These are phyloP conservation scores for Colletotrichum agaves DNA, from an alignment of 2,329 filamentous ascomycete genomes.

Conservation along the genomic window DNA sequence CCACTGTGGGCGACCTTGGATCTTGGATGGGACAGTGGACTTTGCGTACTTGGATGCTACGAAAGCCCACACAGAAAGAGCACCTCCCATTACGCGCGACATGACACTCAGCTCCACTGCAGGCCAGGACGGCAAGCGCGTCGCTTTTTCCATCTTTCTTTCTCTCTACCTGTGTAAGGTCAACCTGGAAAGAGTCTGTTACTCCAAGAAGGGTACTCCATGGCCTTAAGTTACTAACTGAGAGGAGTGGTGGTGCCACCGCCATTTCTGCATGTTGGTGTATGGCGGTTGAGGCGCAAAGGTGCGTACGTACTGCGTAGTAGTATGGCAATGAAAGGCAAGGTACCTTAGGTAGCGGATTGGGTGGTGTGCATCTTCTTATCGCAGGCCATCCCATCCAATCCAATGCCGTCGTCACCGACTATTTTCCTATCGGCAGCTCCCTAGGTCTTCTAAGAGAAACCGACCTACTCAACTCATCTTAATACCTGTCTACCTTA, in stretches of 20 bases:
- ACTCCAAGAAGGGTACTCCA: not conserved
- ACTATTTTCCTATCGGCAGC: conserved; percentile 21
- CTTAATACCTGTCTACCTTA: no score
- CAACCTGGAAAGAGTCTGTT: not conserved
- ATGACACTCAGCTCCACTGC: conserved; percentile 6
- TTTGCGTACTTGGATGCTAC: not conserved
- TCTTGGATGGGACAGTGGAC: conserved; percentile 20
- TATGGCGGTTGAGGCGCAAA: not conserved
- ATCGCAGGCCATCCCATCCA: conserved; percentile 23
- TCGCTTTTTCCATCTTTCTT: not conserved
- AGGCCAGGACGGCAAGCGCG: not conserved
- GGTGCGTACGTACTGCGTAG: no score
- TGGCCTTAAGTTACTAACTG: not conserved
- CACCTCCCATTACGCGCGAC: conserved; percentile 1
- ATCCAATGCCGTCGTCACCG: conserved; percentile 15
- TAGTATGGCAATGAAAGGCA: no score
- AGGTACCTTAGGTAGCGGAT: no score
- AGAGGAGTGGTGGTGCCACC: conserved; percentile 6
- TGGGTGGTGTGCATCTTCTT: conserved; percentile 12
- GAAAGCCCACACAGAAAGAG: not conserved
- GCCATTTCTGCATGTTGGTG: conserved; percentile 8
- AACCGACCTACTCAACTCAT: no score
- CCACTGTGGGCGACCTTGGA: conserved; percentile 8
- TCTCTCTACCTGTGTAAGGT: not conserved
- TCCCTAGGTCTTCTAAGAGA: not conserved